Conservation (phyloP, 148 eudicot genomes). For the Dianthus caryophyllus region DNA sequence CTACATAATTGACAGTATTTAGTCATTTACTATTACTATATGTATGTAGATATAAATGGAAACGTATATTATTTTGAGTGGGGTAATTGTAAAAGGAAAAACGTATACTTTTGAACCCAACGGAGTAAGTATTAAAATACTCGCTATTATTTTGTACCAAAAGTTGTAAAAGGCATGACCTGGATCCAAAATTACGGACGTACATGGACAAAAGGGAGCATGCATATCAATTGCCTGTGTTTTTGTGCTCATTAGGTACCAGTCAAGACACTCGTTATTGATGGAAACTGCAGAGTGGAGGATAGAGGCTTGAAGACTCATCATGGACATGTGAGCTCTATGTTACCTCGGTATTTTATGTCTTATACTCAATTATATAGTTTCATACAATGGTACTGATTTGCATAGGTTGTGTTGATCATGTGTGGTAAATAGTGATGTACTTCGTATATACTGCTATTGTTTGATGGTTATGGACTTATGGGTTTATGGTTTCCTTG, state of each 20-base stretch:
- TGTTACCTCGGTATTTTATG: conserved; percentile 14
- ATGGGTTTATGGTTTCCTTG: not conserved
- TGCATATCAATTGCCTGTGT: not conserved
- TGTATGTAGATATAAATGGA: no score
- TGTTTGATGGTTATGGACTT: not conserved
- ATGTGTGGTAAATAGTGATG: not conserved
- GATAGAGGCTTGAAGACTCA: conserved; percentile 98
- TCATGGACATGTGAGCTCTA: conserved; percentile 89
- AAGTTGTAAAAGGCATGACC: no score
- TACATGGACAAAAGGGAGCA: no score
- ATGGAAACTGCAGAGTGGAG: conserved; percentile 98
- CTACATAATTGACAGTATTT: no score
- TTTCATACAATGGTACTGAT: not conserved
- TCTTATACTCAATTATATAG: conserved; percentile 4
- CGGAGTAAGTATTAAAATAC: no score
- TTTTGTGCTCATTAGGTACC: conserved; percentile 46
- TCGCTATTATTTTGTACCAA: no score
- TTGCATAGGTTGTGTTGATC: not conserved
- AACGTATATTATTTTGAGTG: no score
- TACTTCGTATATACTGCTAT: not conserved
- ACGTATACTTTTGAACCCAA: no score
- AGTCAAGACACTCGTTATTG: conserved; percentile 82
- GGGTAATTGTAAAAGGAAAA: no score
- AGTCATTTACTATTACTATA: no score
- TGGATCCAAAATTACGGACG: no score